Evolutionary conservation across 345 rosid genomes (phyloP).

Genomic region (Eucalyptus curtisii): DNA sequence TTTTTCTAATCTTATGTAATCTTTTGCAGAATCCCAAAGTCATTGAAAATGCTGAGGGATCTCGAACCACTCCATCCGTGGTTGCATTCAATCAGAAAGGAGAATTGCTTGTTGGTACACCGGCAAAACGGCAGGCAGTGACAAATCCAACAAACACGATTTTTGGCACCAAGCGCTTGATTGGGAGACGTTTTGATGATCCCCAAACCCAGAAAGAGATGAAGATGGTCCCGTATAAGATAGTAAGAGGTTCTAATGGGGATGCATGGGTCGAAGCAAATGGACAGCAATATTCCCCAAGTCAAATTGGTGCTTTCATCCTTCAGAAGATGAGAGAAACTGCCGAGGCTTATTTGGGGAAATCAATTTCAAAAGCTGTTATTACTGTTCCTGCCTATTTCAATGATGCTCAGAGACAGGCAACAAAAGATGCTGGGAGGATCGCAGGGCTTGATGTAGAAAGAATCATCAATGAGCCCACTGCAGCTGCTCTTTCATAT

Average conservation of each 20-base stretch:
- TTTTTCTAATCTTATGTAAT: background rate
- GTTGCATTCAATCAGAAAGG: constrained; percentile 20
- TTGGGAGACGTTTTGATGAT: constrained; percentile 24
- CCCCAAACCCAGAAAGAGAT: constrained; percentile 23
- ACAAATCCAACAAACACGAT: constrained; percentile 21
- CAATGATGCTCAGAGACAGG: constrained; percentile 33
- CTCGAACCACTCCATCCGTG: constrained; percentile 29
- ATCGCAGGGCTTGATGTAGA: constrained; percentile 27
- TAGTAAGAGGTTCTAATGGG: constrained; percentile 22
- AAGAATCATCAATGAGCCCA: constrained; percentile 32
- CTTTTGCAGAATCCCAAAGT: constrained; percentile 16
- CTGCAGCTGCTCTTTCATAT: constrained; percentile 34
- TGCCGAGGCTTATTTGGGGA: constrained; percentile 25
- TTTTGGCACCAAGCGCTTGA: constrained; percentile 24
- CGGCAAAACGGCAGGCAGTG: constrained; percentile 32
- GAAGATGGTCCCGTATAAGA: constrained; percentile 23
- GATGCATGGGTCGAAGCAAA: constrained; percentile 34
- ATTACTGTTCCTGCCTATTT: constrained; percentile 32
- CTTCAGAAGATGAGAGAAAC: constrained; percentile 25
- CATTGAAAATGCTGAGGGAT: constrained; percentile 29
- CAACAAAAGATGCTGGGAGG: constrained; percentile 34
- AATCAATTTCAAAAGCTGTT: constrained; percentile 19
- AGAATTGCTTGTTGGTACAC: constrained; percentile 24
- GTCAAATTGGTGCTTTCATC: constrained; percentile 23
- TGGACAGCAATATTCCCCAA: constrained; percentile 23